These are phyloP conservation scores for Fomitiporia mediterranea DNA, from an alignment of 1,284 basidiomycete genomes.

Conservation along the genomic window DNA sequence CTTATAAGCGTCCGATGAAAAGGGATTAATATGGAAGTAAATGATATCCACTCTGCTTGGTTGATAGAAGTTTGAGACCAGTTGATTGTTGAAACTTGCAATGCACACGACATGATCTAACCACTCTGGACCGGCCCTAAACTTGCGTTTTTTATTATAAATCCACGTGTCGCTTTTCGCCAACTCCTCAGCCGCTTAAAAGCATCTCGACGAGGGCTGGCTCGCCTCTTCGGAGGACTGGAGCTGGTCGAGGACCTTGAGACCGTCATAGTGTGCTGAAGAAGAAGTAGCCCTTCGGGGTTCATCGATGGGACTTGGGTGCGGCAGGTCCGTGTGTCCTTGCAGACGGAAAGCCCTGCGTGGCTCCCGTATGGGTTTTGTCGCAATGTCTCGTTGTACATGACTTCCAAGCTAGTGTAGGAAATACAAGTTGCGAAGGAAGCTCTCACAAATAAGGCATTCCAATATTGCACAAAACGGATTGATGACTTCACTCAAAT, in stretches of 20 bases:
- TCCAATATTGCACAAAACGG: too few species aligned
- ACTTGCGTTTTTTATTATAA: conserved; percentile 23
- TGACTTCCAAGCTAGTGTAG: too few species aligned
- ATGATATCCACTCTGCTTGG: too few species aligned
- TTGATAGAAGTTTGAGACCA: too few species aligned
- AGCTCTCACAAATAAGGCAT: too few species aligned
- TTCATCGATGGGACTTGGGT: conserved; percentile 78
- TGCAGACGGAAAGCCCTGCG: conserved; percentile 52
- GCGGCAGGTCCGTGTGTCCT: conserved; percentile 54
- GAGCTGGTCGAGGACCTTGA: conserved; percentile 76
- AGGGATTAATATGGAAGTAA: too few species aligned
- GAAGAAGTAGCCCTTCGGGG: conserved; percentile 39
- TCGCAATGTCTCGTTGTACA: conserved; percentile 90
- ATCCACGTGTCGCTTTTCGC: conserved; percentile 9
- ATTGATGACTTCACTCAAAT: too few species aligned
- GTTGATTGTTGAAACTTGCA: too few species aligned
- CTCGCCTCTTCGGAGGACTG: conserved; percentile 61
- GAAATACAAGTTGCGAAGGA: too few species aligned
- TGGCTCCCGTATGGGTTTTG: conserved; percentile 58
- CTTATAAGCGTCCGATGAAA: too few species aligned
- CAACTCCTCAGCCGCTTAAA: conserved; percentile 72
- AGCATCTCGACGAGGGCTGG: conserved; percentile 83
- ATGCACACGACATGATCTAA: too few species aligned
- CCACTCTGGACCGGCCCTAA: conserved; percentile 22
- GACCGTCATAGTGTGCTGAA: conserved; percentile 80